These are phyloP conservation scores for Acidiella bohemica DNA, from an alignment of 495 filamentous ascomycete genomes.

Conservation along the genomic window DNA sequence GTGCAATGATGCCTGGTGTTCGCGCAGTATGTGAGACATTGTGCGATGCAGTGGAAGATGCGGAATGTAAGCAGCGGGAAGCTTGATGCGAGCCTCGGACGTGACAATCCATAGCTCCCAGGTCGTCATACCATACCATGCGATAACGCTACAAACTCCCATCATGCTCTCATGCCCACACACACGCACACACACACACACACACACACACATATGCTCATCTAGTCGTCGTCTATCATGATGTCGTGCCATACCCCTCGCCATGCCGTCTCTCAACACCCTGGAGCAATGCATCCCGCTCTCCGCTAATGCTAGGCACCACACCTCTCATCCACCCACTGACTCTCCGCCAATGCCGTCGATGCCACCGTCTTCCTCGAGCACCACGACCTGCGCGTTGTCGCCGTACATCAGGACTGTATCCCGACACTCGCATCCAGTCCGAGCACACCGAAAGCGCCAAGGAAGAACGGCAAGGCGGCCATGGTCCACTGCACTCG, in stretches of 20 bases:
- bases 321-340: conserved; percentile 58
- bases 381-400: conserved; percentile 29
- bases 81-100: too few species aligned
- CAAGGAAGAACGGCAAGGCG: conserved; percentile 56
- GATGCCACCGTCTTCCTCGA: conserved; percentile 24
- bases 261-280: conserved; percentile 1
- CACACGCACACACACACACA: too few species aligned
- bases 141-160: too few species aligned
- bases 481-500: conserved; percentile 44
- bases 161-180: too few species aligned
- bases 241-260: conserved; percentile 4
- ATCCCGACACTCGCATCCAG: conserved; percentile 53
- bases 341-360: conserved; percentile 42
- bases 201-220: too few species aligned
- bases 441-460: conserved; percentile 53
- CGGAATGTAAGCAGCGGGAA: too few species aligned
- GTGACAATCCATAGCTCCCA: too few species aligned
- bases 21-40: too few species aligned
- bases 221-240: conserved; percentile 5
- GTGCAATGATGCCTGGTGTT: too few species aligned
- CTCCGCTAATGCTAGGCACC: conserved; percentile 36
- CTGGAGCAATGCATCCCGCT: conserved; percentile 4
- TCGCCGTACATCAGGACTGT: conserved; percentile 48
- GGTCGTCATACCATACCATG: too few species aligned
- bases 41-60: too few species aligned